Percentiles rank a stretch among this genome's conserved stretches.
These are phyloP conservation scores for Purpureocillium takamizusanense DNA, from an alignment of 2,329 filamentous ascomycete genomes.

Conservation along the genomic window DNA sequence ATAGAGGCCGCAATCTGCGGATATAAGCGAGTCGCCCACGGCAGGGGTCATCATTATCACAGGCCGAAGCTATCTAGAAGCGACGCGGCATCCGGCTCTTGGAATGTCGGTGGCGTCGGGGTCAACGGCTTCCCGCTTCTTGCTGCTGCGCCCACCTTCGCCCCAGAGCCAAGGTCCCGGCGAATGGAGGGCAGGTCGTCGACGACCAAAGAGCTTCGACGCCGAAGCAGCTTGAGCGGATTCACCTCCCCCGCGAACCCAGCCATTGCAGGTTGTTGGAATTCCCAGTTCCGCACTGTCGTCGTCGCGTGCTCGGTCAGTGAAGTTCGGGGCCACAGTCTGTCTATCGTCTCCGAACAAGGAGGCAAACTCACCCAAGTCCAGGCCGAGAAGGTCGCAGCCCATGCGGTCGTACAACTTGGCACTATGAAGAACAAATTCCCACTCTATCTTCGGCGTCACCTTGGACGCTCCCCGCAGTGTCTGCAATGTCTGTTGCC, in stretches of 20 bases:
- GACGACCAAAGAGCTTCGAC: constrained; percentile 71
- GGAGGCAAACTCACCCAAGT: constrained; percentile 51
- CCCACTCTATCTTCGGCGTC: constrained; percentile 71
- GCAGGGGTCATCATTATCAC: constrained; percentile 25
- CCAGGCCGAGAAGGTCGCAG: constrained; percentile 80
- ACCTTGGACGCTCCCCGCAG: constrained; percentile 78
- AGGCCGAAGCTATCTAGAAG: constrained; percentile 92
- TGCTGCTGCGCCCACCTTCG: not conserved
- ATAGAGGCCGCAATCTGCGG: too few relatives aligned
- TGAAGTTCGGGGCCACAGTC: too few relatives aligned
- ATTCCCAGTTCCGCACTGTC: constrained; percentile 71
- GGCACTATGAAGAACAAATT: constrained; percentile 81
- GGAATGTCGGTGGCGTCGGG: constrained; percentile 66
- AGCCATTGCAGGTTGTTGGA: constrained; percentile 42
- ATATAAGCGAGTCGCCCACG: not conserved
- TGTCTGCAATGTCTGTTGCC: constrained; percentile 73
- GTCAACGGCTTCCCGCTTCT: constrained; percentile 26
- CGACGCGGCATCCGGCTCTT: constrained; percentile 86
- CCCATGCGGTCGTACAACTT: constrained; percentile 84
- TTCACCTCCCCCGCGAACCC: constrained; percentile 43
- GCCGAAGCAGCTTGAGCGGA: constrained; percentile 57
- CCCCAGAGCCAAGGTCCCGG: constrained; percentile 33
- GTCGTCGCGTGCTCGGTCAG: not conserved
- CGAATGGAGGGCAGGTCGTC: constrained; percentile 54
- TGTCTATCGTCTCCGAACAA: too few relatives aligned